A percentile compares a stretch with the other conserved stretches of the same genome.
phyloP scores from a whole-genome alignment of 1,139 yeast genomes.

The Lipomyces yarrowii region DNA sequence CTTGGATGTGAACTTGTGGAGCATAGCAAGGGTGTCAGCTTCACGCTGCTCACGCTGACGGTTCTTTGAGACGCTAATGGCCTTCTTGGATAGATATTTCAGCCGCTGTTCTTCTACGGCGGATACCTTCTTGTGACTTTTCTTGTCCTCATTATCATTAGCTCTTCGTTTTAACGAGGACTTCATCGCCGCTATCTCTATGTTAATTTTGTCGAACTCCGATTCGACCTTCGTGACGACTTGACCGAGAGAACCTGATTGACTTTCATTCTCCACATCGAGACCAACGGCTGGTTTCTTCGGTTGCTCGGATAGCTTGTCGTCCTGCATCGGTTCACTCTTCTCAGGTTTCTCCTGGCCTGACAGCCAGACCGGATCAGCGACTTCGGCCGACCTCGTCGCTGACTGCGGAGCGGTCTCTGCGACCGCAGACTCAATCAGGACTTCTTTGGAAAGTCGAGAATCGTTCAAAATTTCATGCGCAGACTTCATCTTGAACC shows the following conservation, averaged over 20 bases:
- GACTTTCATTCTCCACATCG: constrained; percentile 11
- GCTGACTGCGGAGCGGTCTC: neutral
- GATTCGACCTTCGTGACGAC: constrained; percentile 15
- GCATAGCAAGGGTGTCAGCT: constrained; percentile 31
- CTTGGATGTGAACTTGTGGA: constrained; percentile 36
- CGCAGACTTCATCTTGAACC: constrained; percentile 54
- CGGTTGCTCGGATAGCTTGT: neutral
- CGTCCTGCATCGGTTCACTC: neutral
- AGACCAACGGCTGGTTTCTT: constrained; percentile 4
- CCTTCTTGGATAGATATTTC: constrained; percentile 28
- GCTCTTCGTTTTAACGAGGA: constrained; percentile 25
- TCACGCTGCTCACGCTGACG: constrained; percentile 20
- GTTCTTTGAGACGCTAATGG: constrained; percentile 21
- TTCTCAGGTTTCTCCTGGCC: neutral
- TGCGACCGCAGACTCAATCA: neutral
- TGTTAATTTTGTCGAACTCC: constrained; percentile 29
- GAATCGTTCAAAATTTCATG: constrained; percentile 49
- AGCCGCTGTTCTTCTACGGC: constrained; percentile 32
- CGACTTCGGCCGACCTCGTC: neutral
- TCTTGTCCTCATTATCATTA: neutral
- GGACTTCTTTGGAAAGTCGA: constrained; percentile 30
- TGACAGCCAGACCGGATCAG: neutral
- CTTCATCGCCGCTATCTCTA: constrained; percentile 28
- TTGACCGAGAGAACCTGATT: constrained; percentile 10
- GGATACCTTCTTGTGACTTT: constrained; percentile 24